These are phyloP conservation scores for Saturnispora zaruensis DNA, from an alignment of 805 yeast genomes.

Conservation along the genomic window DNA sequence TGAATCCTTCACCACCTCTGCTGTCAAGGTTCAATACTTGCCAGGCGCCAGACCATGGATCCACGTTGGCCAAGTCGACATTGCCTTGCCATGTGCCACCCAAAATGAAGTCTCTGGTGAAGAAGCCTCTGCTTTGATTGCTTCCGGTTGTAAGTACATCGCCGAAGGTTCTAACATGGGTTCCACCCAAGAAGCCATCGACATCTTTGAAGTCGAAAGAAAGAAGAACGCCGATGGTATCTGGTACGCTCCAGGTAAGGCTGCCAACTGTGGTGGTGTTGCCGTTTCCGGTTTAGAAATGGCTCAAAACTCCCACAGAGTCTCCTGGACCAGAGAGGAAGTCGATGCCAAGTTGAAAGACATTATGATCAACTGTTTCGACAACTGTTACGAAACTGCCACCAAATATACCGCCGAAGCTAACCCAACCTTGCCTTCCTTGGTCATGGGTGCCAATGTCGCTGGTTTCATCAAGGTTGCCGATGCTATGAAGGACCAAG, in stretches of 20 bases:
- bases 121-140: slow-evolving; percentile 91
- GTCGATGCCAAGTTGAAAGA: slow-evolving; percentile 85
- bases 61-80: slow-evolving; percentile 82
- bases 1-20: slow-evolving; percentile 38
- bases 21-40: slow-evolving; percentile 64
- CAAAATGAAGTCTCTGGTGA: slow-evolving; percentile 97
- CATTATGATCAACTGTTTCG: slow-evolving; percentile 89
- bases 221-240: slow-evolving; percentile 41
- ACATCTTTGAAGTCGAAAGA: slow-evolving; percentile 83
- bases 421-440: slow-evolving; percentile 72
- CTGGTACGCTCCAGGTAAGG: slow-evolving; percentile 99
- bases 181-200: slow-evolving; percentile 94
- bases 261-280: slow-evolving; percentile 99
- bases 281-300: slow-evolving; percentile 97
- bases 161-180: slow-evolving; percentile 99
- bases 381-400: slow-evolving; percentile 87
- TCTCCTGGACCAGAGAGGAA: slow-evolving; percentile 83
- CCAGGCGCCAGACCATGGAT: slow-evolving; percentile 97
- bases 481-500: slow-evolving; percentile 96
- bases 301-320: slow-evolving; percentile 98
- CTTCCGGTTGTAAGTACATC: slow-evolving; percentile 83
- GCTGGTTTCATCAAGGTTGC: slow-evolving; percentile 99
- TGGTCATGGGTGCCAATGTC: slow-evolving; percentile 97
- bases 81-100: slow-evolving; percentile 97
- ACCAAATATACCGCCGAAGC: slow-evolving; percentile 65